Conservation (phyloP, 768 basidiomycete species). For the Phylloporus sp. region DNA sequence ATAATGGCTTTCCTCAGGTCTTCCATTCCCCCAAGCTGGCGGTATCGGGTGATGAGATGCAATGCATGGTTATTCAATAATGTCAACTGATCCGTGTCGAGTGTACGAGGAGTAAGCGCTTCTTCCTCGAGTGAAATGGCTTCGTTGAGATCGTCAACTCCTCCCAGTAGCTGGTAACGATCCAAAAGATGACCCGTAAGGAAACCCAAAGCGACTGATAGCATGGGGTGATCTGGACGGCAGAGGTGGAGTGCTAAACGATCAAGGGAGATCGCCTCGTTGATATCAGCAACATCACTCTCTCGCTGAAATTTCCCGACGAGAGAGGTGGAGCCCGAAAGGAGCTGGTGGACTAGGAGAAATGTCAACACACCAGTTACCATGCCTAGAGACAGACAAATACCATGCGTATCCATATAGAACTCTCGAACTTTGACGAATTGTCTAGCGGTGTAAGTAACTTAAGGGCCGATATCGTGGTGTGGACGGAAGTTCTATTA, state of each 20-base stretch:
- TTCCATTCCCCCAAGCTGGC: neutral
- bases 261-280: neutral
- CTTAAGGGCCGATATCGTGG: too few species aligned
- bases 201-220: neutral
- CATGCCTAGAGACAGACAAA: neutral
- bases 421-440: neutral
- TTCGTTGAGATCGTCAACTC: too few species aligned
- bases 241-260: neutral
- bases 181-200: neutral
- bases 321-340: neutral
- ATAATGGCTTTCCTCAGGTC: neutral
- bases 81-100: too few species aligned
- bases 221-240: neutral
- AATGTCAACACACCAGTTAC: neutral
- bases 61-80: too few species aligned
- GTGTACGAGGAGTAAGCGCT: too few species aligned
- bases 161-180: neutral
- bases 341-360: neutral
- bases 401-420: neutral
- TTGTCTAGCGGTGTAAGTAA: neutral
- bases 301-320: neutral
- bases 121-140: too few species aligned
- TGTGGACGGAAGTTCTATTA: too few species aligned
- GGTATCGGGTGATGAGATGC: too few species aligned
- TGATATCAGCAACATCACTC: neutral